Evolutionary conservation across 208 protist species (phyloP).

Genomic region (Trypanosoma lewisi): DNA sequence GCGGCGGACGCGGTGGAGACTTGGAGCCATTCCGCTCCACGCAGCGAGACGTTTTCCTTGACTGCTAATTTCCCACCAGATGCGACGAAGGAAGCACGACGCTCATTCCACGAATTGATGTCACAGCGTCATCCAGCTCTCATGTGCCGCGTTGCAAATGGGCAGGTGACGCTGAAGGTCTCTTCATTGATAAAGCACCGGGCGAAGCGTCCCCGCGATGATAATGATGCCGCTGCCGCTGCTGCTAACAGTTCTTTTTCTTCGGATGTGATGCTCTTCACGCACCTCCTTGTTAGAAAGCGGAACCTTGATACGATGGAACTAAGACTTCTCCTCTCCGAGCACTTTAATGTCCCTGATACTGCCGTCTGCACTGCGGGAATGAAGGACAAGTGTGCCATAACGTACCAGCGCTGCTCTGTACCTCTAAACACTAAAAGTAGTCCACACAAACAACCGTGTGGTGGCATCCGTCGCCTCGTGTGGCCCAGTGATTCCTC

Average conservation of each 20-base stretch:
- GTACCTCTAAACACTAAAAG: slow-evolving; percentile 25
- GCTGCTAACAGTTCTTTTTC: not conserved
- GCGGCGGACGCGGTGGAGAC: slow-evolving; percentile 33
- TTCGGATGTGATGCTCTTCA: slow-evolving; percentile 21
- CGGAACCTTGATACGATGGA: slow-evolving; percentile 80
- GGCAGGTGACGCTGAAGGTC: slow-evolving; percentile 30
- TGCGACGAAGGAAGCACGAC: slow-evolving; percentile 56
- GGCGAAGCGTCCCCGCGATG: slow-evolving; percentile 10
- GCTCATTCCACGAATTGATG: slow-evolving; percentile 64
- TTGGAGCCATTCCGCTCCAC: slow-evolving; percentile 25
- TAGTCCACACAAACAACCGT: not conserved
- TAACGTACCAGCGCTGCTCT: slow-evolving; percentile 87
- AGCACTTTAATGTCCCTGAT: slow-evolving; percentile 39
- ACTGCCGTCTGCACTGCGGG: slow-evolving; percentile 78
- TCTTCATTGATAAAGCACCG: not conserved
- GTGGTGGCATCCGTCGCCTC: not conserved
- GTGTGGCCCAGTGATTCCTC: slow-evolving; percentile 9
- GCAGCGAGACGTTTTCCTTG: not conserved
- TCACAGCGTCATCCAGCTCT: slow-evolving; percentile 64
- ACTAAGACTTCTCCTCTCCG: slow-evolving; percentile 53
- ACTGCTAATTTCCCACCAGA: slow-evolving; percentile 17
- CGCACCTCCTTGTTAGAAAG: slow-evolving; percentile 78
- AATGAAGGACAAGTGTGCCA: slow-evolving; percentile 91
- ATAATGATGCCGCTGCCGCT: not conserved
- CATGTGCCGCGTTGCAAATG: slow-evolving; percentile 49